Conservation (phyloP, 305 asterid genomes). For the Plantago coronopus region DNA sequence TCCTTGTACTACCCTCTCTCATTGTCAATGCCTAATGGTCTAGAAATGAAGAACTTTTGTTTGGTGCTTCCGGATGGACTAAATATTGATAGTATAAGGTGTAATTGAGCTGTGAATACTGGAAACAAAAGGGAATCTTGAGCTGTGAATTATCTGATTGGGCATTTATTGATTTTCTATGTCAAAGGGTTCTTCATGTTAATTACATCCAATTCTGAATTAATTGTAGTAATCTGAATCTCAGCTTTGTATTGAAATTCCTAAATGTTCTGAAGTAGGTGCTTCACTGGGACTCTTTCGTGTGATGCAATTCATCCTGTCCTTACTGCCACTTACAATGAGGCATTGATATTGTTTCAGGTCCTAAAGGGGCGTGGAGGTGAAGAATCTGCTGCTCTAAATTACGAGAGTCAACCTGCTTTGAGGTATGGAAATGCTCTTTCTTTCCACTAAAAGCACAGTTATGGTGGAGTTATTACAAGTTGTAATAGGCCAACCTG, state of each 20-base stretch:
- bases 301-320: conserved; percentile 15
- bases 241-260: background rate
- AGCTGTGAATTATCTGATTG: no score
- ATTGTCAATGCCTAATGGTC: no score
- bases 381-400: conserved; percentile 39
- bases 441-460: conserved; percentile 2
- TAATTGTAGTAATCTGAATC: background rate
- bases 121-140: no score
- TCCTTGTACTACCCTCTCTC: no score
- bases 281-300: background rate
- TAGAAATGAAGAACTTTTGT: no score
- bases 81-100: no score
- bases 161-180: no score
- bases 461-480: background rate
- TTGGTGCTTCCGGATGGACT: no score
- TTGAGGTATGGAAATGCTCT: conserved; percentile 38
- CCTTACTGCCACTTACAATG: conserved; percentile 4
- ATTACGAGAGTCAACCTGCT: conserved; percentile 47
- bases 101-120: no score
- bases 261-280: conserved; percentile 10
- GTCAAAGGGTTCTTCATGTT: no score
- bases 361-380: conserved; percentile 71
- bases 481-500: background rate
- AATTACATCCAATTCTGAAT: no score
- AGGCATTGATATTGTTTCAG: conserved; percentile 33